Conservation (phyloP, 176 grass and related monocot genomes). For the Guadua angustifolia region DNA sequence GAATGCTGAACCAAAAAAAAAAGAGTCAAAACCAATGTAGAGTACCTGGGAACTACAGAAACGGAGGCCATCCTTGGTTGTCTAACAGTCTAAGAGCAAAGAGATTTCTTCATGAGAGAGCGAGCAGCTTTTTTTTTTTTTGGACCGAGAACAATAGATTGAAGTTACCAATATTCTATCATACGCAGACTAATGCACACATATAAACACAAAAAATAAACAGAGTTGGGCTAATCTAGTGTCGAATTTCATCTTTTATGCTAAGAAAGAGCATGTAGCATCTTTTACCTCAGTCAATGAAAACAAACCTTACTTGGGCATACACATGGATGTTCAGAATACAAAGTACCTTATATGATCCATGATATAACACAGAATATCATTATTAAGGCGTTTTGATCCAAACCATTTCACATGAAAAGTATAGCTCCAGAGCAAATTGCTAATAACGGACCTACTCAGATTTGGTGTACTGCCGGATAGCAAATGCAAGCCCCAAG, state of each 20-base stretch:
- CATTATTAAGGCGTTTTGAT: constrained; percentile 35
- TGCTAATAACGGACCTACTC: constrained; percentile 26
- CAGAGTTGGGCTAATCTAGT: not conserved
- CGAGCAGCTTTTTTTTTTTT: too few species aligned
- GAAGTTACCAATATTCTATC: not conserved
- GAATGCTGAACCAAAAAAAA: not conserved
- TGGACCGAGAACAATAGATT: too few species aligned
- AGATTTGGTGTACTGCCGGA: constrained; percentile 62
- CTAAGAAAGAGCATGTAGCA: not conserved
- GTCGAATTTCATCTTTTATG: not conserved
- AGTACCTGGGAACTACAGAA: not conserved
- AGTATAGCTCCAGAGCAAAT: not conserved
- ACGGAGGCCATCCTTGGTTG: not conserved
- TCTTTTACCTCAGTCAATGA: not conserved
- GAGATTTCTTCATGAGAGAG: not conserved
- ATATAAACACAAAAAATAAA: not conserved
- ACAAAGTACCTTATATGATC: constrained; percentile 3
- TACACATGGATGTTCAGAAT: constrained; percentile 22
- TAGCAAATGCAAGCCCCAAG: constrained; percentile 67
- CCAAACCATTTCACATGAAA: constrained; percentile 15
- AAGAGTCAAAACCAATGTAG: not conserved
- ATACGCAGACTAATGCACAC: not conserved
- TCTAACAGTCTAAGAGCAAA: not conserved
- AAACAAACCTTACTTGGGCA: constrained; percentile 7
- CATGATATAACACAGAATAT: constrained; percentile 3